Base-by-base conservation (phyloP, 2,329 filamentous ascomycete genomes). In the Chaetomium sp. region DNA sequence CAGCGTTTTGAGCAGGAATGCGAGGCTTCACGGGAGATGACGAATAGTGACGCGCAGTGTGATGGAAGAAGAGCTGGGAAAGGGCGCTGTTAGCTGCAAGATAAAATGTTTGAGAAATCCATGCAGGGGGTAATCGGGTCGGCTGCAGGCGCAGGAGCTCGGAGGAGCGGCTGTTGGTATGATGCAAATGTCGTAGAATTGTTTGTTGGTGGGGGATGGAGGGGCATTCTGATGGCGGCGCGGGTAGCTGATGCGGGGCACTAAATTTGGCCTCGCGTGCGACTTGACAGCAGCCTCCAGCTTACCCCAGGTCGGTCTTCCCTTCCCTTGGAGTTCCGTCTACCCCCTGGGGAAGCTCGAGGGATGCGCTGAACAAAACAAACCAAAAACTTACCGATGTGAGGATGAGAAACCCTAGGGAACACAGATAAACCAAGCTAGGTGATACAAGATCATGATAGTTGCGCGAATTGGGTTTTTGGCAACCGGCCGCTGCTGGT, bases 61-160 rank as follows among this genome's bases (percentile, higher is more conserved):
- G 73, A 71, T 61, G 77, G 70, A 70, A 76, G 77, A 27, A 68
- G 73, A 68, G 71, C 77, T 74, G 62, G 71, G 8, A 33, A 19
- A 9, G n/a, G 14, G 14, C 27, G 14, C 7, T 48, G 34, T 48
- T 12, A 48, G 45, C 45, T 48, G 45, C 10, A 48, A 19, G 8
- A 27, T 27, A 27, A 48, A 37, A 36, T 36, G 45, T 14, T 48
- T 12, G 12, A 14, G 11, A n/a, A 5, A 19, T 6, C n/a, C 37
- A 10, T 14, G 37, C 4, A 48, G 45, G 27, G 8, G 12, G 33
- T 32, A 48, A 48, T 48, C 37, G 45, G 45, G 7, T 37, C n/a
- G 9, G 19, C 14, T 14, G 34, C 45, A 48, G 33, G 45, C 19
- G 19, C 19, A 27, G 19, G 19, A 27, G 43, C 27, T 32, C 34